Conservation (phyloP, 176 grass and related monocot genomes). For the Luzula sylvatica region DNA sequence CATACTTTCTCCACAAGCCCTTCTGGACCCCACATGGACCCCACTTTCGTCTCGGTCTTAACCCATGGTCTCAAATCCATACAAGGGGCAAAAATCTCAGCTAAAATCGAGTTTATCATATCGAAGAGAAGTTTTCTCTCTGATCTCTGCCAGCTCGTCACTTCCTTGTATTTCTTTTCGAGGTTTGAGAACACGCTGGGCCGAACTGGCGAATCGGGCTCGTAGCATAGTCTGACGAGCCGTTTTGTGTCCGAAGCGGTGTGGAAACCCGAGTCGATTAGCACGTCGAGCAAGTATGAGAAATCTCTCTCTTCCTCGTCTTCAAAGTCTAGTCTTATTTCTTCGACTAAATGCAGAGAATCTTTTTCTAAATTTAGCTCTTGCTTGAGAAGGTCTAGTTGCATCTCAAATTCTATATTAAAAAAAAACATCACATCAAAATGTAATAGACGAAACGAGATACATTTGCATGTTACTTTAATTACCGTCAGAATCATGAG, state of each 20-base stretch:
- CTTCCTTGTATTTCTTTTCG: slow-evolving; percentile 56
- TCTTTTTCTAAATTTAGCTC: slow-evolving; percentile 17
- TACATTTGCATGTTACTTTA: too few species aligned
- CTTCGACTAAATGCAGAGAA: slow-evolving; percentile 29
- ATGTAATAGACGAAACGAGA: neutral
- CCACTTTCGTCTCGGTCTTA: slow-evolving; percentile 22
- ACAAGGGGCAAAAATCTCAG: slow-evolving; percentile 57
- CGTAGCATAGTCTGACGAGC: slow-evolving; percentile 45
- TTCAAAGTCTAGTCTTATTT: slow-evolving; percentile 44
- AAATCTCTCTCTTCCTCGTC: slow-evolving; percentile 87
- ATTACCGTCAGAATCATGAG: slow-evolving; percentile 33
- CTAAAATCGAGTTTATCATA: slow-evolving; percentile 54
- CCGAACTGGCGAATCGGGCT: slow-evolving; percentile 37
- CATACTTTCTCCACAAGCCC: slow-evolving; percentile 62
- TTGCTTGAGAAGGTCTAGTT: slow-evolving; percentile 20
- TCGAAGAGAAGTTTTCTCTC: slow-evolving; percentile 78
- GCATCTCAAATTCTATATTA: slow-evolving; percentile 31
- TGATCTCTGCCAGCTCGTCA: slow-evolving; percentile 38
- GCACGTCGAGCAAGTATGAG: slow-evolving; percentile 65
- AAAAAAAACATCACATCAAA: neutral
- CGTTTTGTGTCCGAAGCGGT: slow-evolving; percentile 11
- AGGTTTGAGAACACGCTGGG: slow-evolving; percentile 55
- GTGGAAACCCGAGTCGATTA: slow-evolving; percentile 71
- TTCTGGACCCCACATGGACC: slow-evolving; percentile 60
- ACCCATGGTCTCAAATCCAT: slow-evolving; percentile 65